phyloP scores from a whole-genome alignment of 73 alveolate species.

The Stentor roeselii region DNA sequence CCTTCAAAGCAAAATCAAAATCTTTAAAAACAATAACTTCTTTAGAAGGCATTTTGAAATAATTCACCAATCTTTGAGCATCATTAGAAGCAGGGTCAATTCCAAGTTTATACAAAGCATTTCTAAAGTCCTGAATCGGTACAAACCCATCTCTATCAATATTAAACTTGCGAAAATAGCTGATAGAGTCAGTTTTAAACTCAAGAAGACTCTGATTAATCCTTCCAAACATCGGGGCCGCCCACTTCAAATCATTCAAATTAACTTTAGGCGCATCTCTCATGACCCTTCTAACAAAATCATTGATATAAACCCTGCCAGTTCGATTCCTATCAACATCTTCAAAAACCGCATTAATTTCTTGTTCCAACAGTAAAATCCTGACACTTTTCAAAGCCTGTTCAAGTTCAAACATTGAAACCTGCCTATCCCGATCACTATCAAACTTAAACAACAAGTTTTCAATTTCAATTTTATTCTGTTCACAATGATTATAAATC shows the following conservation, averaged over 20 bases:
- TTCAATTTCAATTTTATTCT: background rate
- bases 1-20: background rate
- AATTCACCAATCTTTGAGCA: background rate
- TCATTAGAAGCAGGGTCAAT: slow-evolving; percentile 21
- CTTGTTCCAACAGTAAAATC: background rate
- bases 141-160: background rate
- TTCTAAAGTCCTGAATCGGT: background rate
- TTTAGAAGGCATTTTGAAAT: background rate
- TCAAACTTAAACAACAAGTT: background rate
- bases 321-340: background rate
- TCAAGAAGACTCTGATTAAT: background rate
- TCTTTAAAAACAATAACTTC: background rate
- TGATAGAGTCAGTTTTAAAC: background rate
- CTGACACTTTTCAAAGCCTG: background rate
- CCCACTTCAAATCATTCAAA: background rate
- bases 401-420: background rate
- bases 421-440: background rate
- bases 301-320: background rate
- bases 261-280: background rate
- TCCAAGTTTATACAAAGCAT: slow-evolving; percentile 23
- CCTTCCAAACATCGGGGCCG: background rate
- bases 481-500: background rate
- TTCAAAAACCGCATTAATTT: background rate
- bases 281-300: slow-evolving; percentile 13
- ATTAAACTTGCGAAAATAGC: background rate